phyloP scores from a whole-genome alignment of 208 protist genomes.

The Acanthamoeba rhysodes region DNA sequence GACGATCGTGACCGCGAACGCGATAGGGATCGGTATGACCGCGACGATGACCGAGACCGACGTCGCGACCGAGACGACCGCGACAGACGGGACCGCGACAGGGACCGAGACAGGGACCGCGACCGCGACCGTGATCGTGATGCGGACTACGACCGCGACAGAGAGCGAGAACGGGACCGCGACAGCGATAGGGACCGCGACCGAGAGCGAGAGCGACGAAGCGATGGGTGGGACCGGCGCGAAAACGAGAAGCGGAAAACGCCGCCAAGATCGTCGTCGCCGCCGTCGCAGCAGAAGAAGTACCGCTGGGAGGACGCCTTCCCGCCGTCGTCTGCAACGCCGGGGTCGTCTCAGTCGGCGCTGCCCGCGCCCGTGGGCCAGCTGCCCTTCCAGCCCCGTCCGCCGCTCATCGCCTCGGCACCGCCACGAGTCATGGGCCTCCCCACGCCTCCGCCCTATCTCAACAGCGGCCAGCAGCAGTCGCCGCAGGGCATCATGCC shows the following conservation, averaged over 20 bases:
- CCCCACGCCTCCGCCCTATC: too few species aligned
- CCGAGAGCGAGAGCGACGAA: background rate
- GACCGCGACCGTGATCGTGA: background rate
- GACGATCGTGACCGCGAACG: background rate
- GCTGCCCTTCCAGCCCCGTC: background rate
- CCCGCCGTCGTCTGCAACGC: background rate
- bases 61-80: background rate
- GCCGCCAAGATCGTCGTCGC: background rate
- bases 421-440: too few species aligned
- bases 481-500: background rate
- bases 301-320: conserved; percentile 59
- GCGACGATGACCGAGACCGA: background rate
- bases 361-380: background rate
- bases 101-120: background rate
- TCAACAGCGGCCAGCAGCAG: background rate
- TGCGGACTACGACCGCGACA: background rate
- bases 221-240: background rate
- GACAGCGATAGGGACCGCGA: background rate
- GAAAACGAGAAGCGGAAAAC: conserved; percentile 26
- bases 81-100: background rate
- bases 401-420: too few species aligned
- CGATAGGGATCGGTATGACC: background rate
- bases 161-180: background rate
- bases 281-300: background rate
- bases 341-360: background rate